Percentiles rank a stretch among this genome's conserved stretches.
These are phyloP conservation scores for Selenicereus undatus DNA, from an alignment of 148 eudicot genomes.

Conservation along the genomic window DNA sequence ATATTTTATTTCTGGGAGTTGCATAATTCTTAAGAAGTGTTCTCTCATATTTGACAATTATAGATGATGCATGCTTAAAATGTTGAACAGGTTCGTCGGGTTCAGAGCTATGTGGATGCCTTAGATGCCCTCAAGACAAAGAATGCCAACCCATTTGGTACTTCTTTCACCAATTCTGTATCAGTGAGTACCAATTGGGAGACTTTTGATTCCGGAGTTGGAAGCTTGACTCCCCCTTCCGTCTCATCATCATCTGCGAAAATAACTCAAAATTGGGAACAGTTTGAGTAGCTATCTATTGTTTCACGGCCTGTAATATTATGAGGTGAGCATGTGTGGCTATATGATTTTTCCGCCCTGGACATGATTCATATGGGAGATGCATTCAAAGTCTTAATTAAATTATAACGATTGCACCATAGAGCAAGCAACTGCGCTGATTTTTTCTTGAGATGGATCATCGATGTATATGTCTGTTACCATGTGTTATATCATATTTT, in stretches of 20 bases:
- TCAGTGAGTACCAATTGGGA: constrained; percentile 49
- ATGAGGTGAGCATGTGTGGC: neutral
- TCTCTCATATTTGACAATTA: neutral
- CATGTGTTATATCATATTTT: too few relatives aligned
- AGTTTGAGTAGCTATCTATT: constrained; percentile 29
- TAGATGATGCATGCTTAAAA: neutral
- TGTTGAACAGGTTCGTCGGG: constrained; percentile 60
- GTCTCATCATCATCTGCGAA: constrained; percentile 41
- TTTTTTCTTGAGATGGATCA: neutral
- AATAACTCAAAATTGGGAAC: constrained; percentile 43
- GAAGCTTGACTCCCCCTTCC: constrained; percentile 17
- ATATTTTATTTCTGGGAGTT: neutral
- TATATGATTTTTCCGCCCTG: neutral
- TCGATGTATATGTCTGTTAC: neutral
- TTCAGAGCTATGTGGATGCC: constrained; percentile 64
- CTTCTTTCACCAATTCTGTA: constrained; percentile 24
- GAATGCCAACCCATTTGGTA: constrained; percentile 38
- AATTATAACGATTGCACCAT: neutral
- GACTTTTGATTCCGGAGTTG: constrained; percentile 48
- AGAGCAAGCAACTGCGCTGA: neutral
- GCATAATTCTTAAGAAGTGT: neutral
- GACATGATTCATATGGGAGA: neutral
- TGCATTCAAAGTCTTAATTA: too few relatives aligned
- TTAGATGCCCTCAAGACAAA: constrained; percentile 58
- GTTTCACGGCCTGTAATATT: constrained; percentile 10